phyloP scores from a whole-genome alignment of 257 asterid species.

The Ligustrum vulgare region DNA sequence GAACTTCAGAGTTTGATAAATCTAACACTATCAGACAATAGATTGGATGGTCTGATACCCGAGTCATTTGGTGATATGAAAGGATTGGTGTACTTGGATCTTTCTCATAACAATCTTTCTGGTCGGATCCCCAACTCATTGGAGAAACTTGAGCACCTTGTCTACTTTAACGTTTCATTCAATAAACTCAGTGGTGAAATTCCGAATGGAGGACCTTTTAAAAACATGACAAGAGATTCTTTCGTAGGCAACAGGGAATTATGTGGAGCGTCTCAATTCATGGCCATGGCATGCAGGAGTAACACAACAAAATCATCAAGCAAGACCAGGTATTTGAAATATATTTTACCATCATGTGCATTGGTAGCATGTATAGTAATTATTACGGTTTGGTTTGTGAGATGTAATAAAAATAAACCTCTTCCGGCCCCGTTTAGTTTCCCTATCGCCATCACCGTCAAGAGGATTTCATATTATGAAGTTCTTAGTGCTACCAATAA shows the following conservation, averaged over 20 bases:
- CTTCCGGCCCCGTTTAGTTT: neutral
- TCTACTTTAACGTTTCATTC: neutral
- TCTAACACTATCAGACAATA: constrained; percentile 22
- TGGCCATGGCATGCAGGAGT: neutral
- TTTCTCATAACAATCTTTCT: constrained; percentile 1
- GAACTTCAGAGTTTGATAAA: constrained; percentile 16
- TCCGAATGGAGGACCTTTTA: constrained; percentile 7
- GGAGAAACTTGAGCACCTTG: neutral
- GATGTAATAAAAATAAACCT: neutral
- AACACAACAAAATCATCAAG: neutral
- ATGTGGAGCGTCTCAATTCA: constrained; percentile 12
- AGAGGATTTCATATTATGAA: constrained; percentile 1
- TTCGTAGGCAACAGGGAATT: neutral
- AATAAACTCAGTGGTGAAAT: constrained; percentile 8
- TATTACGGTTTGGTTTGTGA: neutral
- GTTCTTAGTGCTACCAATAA: neutral
- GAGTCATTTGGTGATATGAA: constrained; percentile 9
- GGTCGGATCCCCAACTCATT: neutral
- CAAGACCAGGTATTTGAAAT: neutral
- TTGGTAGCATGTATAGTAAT: neutral
- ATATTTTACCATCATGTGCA: neutral
- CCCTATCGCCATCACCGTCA: neutral
- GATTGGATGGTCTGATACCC: constrained; percentile 22
- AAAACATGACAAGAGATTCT: neutral
- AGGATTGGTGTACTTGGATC: neutral